Conservation (phyloP, 768 basidiomycete species). For the Russula virescens region DNA sequence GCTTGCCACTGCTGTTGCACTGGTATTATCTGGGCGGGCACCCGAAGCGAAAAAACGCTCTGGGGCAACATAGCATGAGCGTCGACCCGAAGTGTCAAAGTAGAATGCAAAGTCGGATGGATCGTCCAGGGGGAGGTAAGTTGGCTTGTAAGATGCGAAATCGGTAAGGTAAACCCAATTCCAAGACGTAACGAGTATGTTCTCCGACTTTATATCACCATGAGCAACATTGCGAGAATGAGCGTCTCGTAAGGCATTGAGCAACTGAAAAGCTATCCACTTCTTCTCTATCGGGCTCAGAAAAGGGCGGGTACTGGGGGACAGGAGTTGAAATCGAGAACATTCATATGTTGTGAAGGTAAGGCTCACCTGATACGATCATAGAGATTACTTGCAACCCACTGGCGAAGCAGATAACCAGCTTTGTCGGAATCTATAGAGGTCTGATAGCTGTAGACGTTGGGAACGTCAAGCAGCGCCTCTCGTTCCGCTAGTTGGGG, state of each 20-base stretch:
- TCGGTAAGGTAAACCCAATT: conserved; percentile 95
- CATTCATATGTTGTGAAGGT: background rate
- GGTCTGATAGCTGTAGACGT: conserved; percentile 82
- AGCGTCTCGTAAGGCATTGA: conserved; percentile 78
- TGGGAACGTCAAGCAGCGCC: conserved; percentile 73
- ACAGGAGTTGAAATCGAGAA: background rate
- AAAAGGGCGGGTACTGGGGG: conserved; percentile 88
- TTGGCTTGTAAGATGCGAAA: conserved; percentile 93
- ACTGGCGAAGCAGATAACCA: conserved; percentile 91
- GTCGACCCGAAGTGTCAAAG: conserved; percentile 90
- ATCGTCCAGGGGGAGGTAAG: conserved; percentile 90
- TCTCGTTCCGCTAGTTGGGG: conserved; percentile 70
- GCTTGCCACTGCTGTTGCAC: conserved; percentile 4
- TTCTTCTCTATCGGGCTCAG: conserved; percentile 89
- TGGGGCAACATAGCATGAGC: conserved; percentile 94
- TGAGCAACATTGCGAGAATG: conserved; percentile 86
- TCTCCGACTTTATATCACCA: conserved; percentile 97
- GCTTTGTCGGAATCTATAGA: conserved; percentile 95
- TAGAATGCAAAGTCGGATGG: conserved; percentile 97
- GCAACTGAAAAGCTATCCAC: conserved; percentile 94
- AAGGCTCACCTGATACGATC: conserved; percentile 86
- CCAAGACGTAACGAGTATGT: conserved; percentile 93
- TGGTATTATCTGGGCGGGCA: conserved; percentile 50
- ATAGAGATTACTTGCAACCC: conserved; percentile 90
- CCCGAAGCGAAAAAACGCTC: conserved; percentile 86